phyloP scores from a whole-genome alignment of 176 grass and related monocot species.

The Zoysia japonica region DNA sequence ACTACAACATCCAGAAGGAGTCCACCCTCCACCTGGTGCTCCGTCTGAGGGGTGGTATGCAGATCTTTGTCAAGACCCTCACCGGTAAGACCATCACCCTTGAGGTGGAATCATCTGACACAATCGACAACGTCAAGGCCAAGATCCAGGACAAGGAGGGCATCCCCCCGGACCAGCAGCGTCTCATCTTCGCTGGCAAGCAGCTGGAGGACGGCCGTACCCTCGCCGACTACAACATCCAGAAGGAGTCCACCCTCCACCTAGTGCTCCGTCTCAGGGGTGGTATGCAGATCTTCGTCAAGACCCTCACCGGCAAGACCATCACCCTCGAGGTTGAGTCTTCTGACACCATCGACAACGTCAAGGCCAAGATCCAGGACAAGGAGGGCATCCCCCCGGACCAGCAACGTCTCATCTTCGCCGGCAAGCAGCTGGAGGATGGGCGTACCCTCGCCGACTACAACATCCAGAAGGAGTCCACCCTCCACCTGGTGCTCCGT shows the following conservation, averaged over 20 bases:
- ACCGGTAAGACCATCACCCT: conserved; percentile 70
- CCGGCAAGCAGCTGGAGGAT: conserved; percentile 68
- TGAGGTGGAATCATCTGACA: conserved; percentile 49
- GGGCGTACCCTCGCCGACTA: conserved; percentile 63
- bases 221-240: conserved; percentile 71
- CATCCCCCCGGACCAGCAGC: conserved; percentile 71
- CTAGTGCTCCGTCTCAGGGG: conserved; percentile 33
- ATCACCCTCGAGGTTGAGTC: conserved; percentile 61
- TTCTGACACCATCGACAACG: conserved; percentile 56
- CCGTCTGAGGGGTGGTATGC: conserved; percentile 43
- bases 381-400: conserved; percentile 75
- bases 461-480: conserved; percentile 81
- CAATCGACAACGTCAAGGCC: conserved; percentile 51
- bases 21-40: conserved; percentile 62
- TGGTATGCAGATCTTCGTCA: conserved; percentile 62
- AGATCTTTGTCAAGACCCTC: conserved; percentile 58
- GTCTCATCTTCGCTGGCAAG: conserved; percentile 58
- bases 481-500: conserved; percentile 59
- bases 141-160: conserved; percentile 78
- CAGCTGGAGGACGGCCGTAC: conserved; percentile 67
- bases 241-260: conserved; percentile 66
- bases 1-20: conserved; percentile 85
- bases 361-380: conserved; percentile 76
- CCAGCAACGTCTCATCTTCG: conserved; percentile 58
- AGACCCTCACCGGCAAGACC: conserved; percentile 49